Conservation (phyloP, 1,284 basidiomycete genomes). For the Amylostereum areolatum region DNA sequence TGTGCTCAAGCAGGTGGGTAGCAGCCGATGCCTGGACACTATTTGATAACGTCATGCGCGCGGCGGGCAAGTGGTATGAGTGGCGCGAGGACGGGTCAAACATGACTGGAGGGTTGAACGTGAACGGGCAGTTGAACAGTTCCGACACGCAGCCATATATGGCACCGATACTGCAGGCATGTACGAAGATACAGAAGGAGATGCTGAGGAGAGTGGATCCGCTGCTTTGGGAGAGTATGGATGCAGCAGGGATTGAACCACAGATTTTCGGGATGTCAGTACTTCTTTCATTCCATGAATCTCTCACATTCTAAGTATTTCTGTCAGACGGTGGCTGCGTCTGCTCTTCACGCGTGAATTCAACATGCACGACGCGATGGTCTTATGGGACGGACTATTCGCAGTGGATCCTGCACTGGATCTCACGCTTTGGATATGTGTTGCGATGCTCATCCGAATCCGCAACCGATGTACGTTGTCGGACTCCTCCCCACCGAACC, state of each 20-base stretch:
- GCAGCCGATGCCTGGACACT: constrained; percentile 83
- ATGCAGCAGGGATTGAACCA: constrained; percentile 79
- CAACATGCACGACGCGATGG: constrained; percentile 65
- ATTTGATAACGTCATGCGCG: constrained; percentile 75
- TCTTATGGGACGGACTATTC: constrained; percentile 89
- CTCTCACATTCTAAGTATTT: constrained; percentile 1
- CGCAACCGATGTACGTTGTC: constrained; percentile 77
- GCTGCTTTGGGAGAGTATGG: constrained; percentile 69
- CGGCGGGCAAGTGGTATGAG: constrained; percentile 81
- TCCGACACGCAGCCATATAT: constrained; percentile 51
- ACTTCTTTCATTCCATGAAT: constrained; percentile 5
- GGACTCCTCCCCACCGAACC: too few species aligned
- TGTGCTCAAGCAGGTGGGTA: constrained; percentile 64
- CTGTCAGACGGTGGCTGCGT: constrained; percentile 78
- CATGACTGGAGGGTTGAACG: constrained; percentile 38
- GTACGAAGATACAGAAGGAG: constrained; percentile 70
- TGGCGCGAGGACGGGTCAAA: constrained; percentile 58
- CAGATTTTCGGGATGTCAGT: constrained; percentile 92
- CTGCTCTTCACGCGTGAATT: constrained; percentile 90
- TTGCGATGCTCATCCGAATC: constrained; percentile 89
- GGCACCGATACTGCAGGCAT: constrained; percentile 79
- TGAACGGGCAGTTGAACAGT: constrained; percentile 34
- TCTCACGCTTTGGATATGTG: constrained; percentile 78
- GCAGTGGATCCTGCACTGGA: constrained; percentile 72
- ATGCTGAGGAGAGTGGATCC: constrained; percentile 79